These are phyloP conservation scores for Scutellaria baicalensis DNA, from an alignment of 257 asterid species.

Conservation along the genomic window DNA sequence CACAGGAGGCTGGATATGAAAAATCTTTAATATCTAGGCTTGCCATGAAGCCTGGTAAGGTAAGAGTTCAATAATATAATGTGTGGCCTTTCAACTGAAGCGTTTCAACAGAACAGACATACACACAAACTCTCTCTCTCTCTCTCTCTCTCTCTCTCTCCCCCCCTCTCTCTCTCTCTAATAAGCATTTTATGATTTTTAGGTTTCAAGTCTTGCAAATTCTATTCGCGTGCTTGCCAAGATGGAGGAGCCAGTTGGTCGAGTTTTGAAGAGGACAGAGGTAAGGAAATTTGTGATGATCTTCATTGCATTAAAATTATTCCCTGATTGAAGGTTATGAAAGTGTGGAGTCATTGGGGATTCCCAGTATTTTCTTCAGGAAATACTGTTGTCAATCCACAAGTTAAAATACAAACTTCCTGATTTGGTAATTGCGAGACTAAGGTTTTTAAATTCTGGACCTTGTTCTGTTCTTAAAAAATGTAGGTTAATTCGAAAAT, in stretches of 20 bases:
- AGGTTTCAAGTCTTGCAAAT: slow-evolving; percentile 64
- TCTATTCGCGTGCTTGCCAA: slow-evolving; percentile 74
- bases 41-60: slow-evolving; percentile 75
- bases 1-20: slow-evolving; percentile 59
- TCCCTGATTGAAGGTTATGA: background rate
- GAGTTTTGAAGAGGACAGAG: slow-evolving; percentile 64
- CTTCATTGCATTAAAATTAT: background rate
- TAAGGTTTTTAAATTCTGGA: background rate
- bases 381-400: background rate
- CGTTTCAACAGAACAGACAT: slow-evolving; percentile 1
- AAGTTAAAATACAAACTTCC: background rate
- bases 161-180: background rate
- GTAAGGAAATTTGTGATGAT: slow-evolving; percentile 27
- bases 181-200: background rate
- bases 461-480: background rate
- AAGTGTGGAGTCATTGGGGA: background rate
- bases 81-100: background rate
- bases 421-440: background rate
- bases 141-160: background rate
- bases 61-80: slow-evolving; percentile 19
- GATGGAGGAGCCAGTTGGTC: slow-evolving; percentile 89
- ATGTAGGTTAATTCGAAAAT: background rate
- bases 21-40: slow-evolving; percentile 65
- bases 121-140: background rate
- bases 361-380: background rate